A percentile compares a stretch with the other conserved stretches of the same genome.
Conservation (phyloP, 495 filamentous ascomycete species). For the Cairneyella variabilis region DNA sequence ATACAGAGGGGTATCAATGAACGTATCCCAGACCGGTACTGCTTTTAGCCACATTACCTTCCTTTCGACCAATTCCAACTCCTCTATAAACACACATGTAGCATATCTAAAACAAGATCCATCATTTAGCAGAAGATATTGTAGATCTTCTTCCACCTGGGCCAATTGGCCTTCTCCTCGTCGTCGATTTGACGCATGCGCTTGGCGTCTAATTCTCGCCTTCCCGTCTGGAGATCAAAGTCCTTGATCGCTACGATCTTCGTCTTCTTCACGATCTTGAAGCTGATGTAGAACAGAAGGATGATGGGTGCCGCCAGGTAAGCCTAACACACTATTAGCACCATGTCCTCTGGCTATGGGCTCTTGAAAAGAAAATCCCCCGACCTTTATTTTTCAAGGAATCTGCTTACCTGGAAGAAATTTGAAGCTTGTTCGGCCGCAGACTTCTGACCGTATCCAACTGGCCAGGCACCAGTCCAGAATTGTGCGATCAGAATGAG, state of each 20-base stretch:
- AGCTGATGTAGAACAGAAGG: constrained; percentile 64
- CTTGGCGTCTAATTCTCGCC: constrained; percentile 77
- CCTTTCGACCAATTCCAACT: too few relatives aligned
- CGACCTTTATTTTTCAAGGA: too few relatives aligned
- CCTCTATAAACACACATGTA: too few relatives aligned
- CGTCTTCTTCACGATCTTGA: constrained; percentile 73
- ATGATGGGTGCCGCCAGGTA: constrained; percentile 84
- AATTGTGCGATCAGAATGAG: constrained; percentile 89
- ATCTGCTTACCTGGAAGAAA: constrained; percentile 81
- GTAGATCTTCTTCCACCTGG: constrained; percentile 79
- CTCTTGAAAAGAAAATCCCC: too few relatives aligned
- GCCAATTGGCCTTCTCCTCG: constrained; percentile 73
- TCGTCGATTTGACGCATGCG: constrained; percentile 72
- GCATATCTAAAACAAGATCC: too few relatives aligned
- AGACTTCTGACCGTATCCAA: constrained; percentile 49
- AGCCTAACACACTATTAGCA: too few relatives aligned
- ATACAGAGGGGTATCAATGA: too few relatives aligned
- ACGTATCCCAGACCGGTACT: too few relatives aligned
- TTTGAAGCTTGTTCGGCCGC: constrained; percentile 42
- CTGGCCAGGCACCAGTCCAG: constrained; percentile 84
- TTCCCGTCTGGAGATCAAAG: constrained; percentile 85
- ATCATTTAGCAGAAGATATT: constrained; percentile 40
- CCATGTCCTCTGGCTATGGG: too few relatives aligned
- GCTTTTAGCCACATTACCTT: too few relatives aligned
- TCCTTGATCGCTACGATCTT: constrained; percentile 56